Conservation (phyloP, 73 alveolate genomes). For the Paramecium caudatum region DNA sequence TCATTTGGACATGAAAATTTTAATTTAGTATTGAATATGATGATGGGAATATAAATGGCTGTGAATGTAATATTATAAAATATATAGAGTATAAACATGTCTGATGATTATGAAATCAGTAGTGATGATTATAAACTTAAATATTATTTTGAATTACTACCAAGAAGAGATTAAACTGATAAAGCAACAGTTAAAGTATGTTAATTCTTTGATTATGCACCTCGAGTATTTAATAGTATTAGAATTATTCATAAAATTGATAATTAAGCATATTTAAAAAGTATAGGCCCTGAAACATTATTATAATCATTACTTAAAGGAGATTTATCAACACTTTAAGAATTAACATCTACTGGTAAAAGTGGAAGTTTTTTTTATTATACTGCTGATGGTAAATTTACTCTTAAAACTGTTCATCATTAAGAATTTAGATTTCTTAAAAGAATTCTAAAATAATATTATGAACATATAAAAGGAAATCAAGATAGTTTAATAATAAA, state of each 20-base stretch:
- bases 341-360: constrained; percentile 92
- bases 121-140: constrained; percentile 82
- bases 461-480: constrained; percentile 84
- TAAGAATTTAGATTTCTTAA: constrained; percentile 92
- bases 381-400: constrained; percentile 97
- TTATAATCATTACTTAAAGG: constrained; percentile 76
- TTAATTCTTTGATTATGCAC: constrained; percentile 91
- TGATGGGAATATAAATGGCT: constrained; percentile 95
- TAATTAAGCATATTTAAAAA: constrained; percentile 81
- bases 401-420: constrained; percentile 92
- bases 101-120: constrained; percentile 79
- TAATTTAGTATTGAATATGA: constrained; percentile 89
- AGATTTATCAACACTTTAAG: constrained; percentile 75
- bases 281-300: constrained; percentile 84
- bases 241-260: constrained; percentile 82
- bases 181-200: constrained; percentile 85
- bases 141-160: constrained; percentile 84
- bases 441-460: constrained; percentile 88
- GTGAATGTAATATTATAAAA: too few relatives aligned
- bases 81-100: constrained; percentile 56
- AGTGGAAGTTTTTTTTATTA: constrained; percentile 98
- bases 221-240: constrained; percentile 87
- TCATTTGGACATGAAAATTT: constrained; percentile 86
- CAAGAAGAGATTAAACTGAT: constrained; percentile 82
- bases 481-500: constrained; percentile 91